Evolutionary conservation across 2,329 filamentous ascomycete species (phyloP).

Genomic region (Penicillium aurantiogriseum): DNA sequence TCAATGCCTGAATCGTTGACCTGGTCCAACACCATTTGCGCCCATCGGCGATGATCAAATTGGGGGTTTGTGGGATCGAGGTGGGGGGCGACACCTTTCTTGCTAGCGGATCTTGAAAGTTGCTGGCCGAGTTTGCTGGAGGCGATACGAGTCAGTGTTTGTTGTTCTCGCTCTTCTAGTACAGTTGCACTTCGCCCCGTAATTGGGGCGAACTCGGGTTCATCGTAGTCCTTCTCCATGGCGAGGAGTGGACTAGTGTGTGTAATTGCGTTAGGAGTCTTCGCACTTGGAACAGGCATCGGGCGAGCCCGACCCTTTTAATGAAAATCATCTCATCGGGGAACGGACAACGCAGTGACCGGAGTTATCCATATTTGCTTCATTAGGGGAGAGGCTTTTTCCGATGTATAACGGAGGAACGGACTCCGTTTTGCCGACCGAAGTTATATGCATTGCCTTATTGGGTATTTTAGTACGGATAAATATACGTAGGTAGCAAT

Average conservation of each 20-base stretch:
- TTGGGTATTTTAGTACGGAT: too few relatives aligned
- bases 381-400: not conserved
- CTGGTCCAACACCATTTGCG: slow-evolving; percentile 21
- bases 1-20: slow-evolving; percentile 24
- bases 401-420: slow-evolving; percentile 2
- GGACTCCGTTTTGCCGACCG: slow-evolving; percentile 1
- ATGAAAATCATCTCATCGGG: not conserved
- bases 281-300: not conserved
- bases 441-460: too few relatives aligned
- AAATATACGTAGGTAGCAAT: too few relatives aligned
- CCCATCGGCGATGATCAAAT: slow-evolving; percentile 30
- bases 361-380: not conserved
- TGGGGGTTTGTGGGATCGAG: slow-evolving; percentile 23
- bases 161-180: slow-evolving; percentile 17
- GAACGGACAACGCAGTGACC: not conserved
- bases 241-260: not conserved
- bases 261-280: not conserved
- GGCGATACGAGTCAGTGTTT: slow-evolving; percentile 22
- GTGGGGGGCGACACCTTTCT: slow-evolving; percentile 17
- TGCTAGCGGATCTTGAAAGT: slow-evolving; percentile 17
- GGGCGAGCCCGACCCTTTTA: not conserved
- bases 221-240: slow-evolving; percentile 16
- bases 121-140: slow-evolving; percentile 24
- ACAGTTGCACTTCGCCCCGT: slow-evolving; percentile 10
- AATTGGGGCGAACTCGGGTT: slow-evolving; percentile 20